Base-by-base conservation (phyloP, 2,329 filamentous ascomycete genomes). In the Paradendryphiella salina region DNA sequence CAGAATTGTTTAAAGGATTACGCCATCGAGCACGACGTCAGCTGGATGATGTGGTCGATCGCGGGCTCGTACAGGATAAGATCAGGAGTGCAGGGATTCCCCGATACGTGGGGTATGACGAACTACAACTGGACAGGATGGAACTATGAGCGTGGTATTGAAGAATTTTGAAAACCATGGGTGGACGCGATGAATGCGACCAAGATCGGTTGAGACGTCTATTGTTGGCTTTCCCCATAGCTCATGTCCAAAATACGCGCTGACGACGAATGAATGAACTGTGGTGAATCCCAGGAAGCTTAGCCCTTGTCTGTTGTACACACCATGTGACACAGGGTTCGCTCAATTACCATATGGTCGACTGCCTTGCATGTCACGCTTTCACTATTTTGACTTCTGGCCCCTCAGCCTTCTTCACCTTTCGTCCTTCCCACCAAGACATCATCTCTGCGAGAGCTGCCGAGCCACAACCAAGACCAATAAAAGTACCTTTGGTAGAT, bases 81-180 rank as follows among this genome's bases (percentile, higher is more conserved):
- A 11, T 73, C 70, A 5, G 78, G 78, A 18, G 72, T 67, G 0
- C 78, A 80, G 62, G 76, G 73, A 3, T 63, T 80, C 5, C 61
- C 65, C 4, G 78, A 81, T 61, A 77, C 75, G 0, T 81, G 79
- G 79, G 79, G 76, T 0, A 53, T 81, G 63, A 75, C 74, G 32
- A 80, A 73, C 49, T 72, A 70, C 11, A 72, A 79, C 45, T 81
- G 77, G 76, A 69, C 66, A 9, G 77, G 73, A 0, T 81, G 79
- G 79, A 74, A 73, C 23, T 76, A 75, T 38, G 69, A 73, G 1
- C 72, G 70, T 33, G 78, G 76, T 1, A 69, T 81, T 23, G 76
- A 81, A 54, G 63, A 73, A 42, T 77, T 76, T 59, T 80, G 78
- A 78, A 79, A 78, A 70, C 79, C 79, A 2, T 81, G 79, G 78